Evolutionary conservation across 2,329 filamentous ascomycete species (phyloP), one percentile per base, ranked within the genome.

Genomic region (Ophiostoma populinum): DNA sequence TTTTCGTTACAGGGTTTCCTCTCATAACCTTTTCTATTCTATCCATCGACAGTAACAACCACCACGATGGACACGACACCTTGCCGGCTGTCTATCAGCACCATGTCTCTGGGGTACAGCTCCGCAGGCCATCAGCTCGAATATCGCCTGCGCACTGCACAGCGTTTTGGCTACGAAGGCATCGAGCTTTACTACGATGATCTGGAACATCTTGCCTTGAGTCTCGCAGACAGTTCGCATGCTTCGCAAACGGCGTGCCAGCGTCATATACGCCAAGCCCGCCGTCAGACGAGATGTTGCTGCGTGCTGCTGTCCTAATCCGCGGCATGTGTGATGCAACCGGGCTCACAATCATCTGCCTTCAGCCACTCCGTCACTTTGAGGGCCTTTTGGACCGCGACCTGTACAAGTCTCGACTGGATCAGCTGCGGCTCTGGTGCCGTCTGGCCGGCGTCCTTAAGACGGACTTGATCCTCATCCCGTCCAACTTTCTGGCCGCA

Each of bases 171-270:
- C 11, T 59, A 72, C 43, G 50, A 61, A 42, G 68, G 67, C 19
- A 61, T 76, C 34, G 71, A 76, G 46, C 54, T 75, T 12, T 75
- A 74, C 53, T 71, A 66, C 49, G 70, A 77, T 48, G 72, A 76
- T 48, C 55, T 76, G 6, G 58, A 63, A 29, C 63, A 63, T 44
- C 46, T 65, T 15, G 64, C 67, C 7, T 24, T 17, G 12, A 52
- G 10, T 20, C 9, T 30, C 25, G 2, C 19, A 24, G 11, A 24
- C 12, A 7, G 13, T 5, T 6, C 16, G 15, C 12, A 21, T 32
- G 21, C 30, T n/a, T n/a, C n/a, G n/a, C n/a, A n/a, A n/a, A n/a
- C n/a, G n/a, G n/a, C n/a, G n/a, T n/a, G n/a, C n/a, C n/a, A n/a
- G n/a, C n/a, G n/a, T n/a, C n/a, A n/a, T n/a, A n/a, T n/a, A n/a